Conservation (phyloP, 306 rosid species). For the Fragaria vesca region DNA sequence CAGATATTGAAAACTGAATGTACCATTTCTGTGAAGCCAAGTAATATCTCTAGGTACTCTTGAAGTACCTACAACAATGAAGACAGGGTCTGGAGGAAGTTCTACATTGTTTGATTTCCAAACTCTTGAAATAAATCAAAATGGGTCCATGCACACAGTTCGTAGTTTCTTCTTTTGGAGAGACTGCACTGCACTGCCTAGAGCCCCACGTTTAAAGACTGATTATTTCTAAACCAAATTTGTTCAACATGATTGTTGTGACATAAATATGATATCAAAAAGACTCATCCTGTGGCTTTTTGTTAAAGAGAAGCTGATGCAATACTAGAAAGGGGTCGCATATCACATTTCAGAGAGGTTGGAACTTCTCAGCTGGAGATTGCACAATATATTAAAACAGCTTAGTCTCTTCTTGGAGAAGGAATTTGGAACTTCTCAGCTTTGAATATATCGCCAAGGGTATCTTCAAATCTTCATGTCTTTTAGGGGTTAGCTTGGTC, state of each 20-base stretch:
- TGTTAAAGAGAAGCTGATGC: neutral
- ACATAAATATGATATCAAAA: neutral
- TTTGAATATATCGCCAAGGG: neutral
- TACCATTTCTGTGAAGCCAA: neutral
- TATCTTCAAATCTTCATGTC: neutral
- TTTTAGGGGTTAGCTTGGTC: neutral
- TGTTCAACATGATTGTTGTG: neutral
- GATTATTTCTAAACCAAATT: neutral
- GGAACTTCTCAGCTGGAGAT: too few relatives aligned
- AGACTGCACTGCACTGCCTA: neutral
- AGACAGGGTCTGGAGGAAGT: neutral
- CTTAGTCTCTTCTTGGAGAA: too few relatives aligned
- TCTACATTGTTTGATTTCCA: neutral
- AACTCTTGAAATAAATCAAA: neutral
- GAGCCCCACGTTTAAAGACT: slow-evolving; percentile 1
- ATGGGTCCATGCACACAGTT: neutral
- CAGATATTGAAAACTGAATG: neutral
- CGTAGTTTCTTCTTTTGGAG: neutral
- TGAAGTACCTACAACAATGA: neutral
- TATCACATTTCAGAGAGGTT: neutral
- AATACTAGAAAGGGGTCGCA: neutral
- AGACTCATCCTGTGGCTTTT: neutral
- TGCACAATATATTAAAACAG: neutral
- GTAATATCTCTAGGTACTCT: neutral
- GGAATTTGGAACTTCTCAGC: neutral